Conservation (phyloP, 2,329 filamentous ascomycete genomes). For the Rhynchosporium graminicola region DNA sequence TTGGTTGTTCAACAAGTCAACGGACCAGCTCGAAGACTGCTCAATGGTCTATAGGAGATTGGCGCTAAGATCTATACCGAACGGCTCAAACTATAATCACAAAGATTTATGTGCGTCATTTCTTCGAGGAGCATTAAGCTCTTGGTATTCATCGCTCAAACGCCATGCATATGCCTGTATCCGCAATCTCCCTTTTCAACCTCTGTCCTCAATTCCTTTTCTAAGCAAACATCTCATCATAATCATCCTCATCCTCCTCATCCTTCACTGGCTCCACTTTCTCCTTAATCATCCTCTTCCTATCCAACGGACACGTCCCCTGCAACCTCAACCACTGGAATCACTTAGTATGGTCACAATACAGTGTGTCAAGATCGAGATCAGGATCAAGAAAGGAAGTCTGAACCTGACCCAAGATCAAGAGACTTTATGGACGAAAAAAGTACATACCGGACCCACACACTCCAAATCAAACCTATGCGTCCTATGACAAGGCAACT, state of each 20-base stretch:
- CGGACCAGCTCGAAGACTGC: no score
- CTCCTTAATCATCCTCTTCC: constrained; percentile 60
- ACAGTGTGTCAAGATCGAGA: no score
- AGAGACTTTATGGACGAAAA: no score
- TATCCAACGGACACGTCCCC: constrained; percentile 64
- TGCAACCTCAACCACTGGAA: constrained; percentile 59
- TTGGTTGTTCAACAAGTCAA: no score
- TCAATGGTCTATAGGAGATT: no score
- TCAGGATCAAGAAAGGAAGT: no score
- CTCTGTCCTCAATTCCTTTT: background rate
- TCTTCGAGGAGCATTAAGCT: background rate
- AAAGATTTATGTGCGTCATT: background rate
- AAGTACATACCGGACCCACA: constrained; percentile 49
- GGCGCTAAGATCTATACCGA: background rate
- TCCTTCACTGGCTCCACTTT: constrained; percentile 47
- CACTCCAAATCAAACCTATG: constrained; percentile 69
- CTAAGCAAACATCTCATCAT: constrained; percentile 51
- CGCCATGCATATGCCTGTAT: constrained; percentile 29
- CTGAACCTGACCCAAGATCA: no score
- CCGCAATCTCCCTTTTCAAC: background rate
- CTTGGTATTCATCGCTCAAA: constrained; percentile 21
- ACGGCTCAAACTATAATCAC: background rate
- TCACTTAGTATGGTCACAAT: no score
- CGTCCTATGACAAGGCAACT: constrained; percentile 59
- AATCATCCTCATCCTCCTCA: constrained; percentile 54